These are phyloP conservation scores for Plenodomus biglobosus DNA, from an alignment of 2,329 filamentous ascomycete species.

Conservation along the genomic window DNA sequence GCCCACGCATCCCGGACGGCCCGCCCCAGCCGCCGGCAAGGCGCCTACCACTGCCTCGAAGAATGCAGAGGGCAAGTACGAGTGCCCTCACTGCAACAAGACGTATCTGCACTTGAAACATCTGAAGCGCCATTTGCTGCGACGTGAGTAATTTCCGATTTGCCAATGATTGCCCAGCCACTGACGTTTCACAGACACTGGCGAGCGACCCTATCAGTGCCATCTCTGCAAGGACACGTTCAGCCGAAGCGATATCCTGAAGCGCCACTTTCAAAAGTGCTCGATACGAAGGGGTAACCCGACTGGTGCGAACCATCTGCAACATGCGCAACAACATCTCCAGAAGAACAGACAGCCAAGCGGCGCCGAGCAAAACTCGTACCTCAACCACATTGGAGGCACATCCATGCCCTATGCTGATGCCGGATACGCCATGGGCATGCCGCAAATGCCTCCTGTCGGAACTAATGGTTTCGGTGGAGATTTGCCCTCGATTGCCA, in stretches of 20 bases:
- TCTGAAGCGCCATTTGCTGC: constrained; percentile 89
- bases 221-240: constrained; percentile 97
- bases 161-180: constrained; percentile 4
- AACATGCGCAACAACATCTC: constrained; percentile 85
- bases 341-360: constrained; percentile 61
- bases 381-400: constrained; percentile 38
- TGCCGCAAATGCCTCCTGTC: constrained; percentile 40
- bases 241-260: constrained; percentile 95
- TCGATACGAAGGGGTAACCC: constrained; percentile 95
- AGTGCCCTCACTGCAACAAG: constrained; percentile 97
- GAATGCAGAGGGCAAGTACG: constrained; percentile 96
- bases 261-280: constrained; percentile 99
- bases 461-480: constrained; percentile 41
- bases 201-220: constrained; percentile 97
- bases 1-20: constrained; percentile 84
- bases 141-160: constrained; percentile 72
- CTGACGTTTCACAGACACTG: constrained; percentile 71
- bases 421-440: constrained; percentile 36
- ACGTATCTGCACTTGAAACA: constrained; percentile 98
- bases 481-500: constrained; percentile 43
- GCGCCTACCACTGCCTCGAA: constrained; percentile 85
- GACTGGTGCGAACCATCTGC: constrained; percentile 90
- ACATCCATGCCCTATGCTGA: constrained; percentile 41
- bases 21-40: constrained; percentile 77
- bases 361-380: constrained; percentile 40